Evolutionary conservation across 257 asterid species (phyloP), one percentile per base, ranked within the genome.

Genomic region (Haberlea rhodopensis): DNA sequence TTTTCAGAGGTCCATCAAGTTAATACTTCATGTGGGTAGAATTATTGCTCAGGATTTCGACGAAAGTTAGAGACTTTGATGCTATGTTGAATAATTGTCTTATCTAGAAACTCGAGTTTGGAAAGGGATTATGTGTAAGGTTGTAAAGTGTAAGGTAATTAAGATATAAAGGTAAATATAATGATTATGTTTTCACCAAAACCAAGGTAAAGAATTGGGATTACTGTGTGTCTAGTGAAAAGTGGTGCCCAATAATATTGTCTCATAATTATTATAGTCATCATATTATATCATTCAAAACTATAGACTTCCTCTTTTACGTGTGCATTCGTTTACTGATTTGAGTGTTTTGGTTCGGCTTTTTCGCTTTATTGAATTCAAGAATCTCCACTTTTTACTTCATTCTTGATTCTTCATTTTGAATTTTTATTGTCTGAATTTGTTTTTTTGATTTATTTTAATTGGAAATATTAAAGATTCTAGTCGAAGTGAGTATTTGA

Each of bases 261-360:
- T 18, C 79, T 74, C 85, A 80, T 78, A 55, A 72, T 72, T 75
- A 65, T 80, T 71, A 32, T 46, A 60, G 57, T 75, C 67, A 64
- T 77, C 80, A 75, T n/a, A n/a, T n/a, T n/a, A n/a, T n/a, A 75
- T 65, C 46, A 22, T 65, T 62, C n/a, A 16, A 16, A 22, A 63
- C 52, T 62, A 46, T 67, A 24, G 28, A 76, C 75, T 67, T 77
- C 79, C 71, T 82, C 74, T 80, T 76, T 80, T 74, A 78, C 87
- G 81, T 78, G 83, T 76, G 83, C 78, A 75, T 80, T 27, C 26
- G 10, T 76, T 75, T 72, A 46, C 70, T 69, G 29, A 45, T 63
- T 80, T 70, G 57, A 54, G 32, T 73, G 75, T 54, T 67, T 5
- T 13, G 15, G 15, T 43, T 58, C 53, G 15, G 22, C 22, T 21